A percentile compares a stretch with the other conserved stretches of the same genome.
phyloP scores from a whole-genome alignment of 345 rosid species.

The Eutrema japonicum region DNA sequence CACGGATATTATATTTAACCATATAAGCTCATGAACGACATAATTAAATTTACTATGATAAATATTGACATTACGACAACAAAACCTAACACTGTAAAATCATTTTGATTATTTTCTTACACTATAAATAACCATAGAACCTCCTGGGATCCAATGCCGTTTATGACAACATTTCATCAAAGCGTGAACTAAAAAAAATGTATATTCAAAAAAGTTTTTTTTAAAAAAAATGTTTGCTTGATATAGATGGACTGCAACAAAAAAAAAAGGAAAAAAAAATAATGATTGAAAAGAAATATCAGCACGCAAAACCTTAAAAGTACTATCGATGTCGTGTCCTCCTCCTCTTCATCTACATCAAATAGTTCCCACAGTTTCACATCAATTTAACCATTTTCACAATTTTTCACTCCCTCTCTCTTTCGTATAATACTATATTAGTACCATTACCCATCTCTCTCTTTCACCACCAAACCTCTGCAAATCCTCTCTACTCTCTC shows the following conservation, averaged over 20 bases:
- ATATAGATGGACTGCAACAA: conserved; percentile 9
- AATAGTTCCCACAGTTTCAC: conserved; percentile 47
- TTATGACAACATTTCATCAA: neutral
- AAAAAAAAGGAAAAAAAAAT: neutral
- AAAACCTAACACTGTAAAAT: neutral
- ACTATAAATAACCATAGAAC: neutral
- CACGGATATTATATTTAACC: neutral
- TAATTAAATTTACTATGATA: neutral
- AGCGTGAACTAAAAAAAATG: neutral
- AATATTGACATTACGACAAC: conserved; percentile 7
- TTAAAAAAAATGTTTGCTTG: neutral
- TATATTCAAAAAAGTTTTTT: too few relatives aligned
- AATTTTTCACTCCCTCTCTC: neutral
- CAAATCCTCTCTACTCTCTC: conserved; percentile 35
- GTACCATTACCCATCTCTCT: conserved; percentile 44
- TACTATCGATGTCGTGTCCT: conserved; percentile 47
- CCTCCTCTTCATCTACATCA: conserved; percentile 37
- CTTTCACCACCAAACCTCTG: conserved; percentile 45
- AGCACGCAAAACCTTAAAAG: conserved; percentile 53
- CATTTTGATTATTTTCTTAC: neutral
- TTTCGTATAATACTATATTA: conserved; percentile 46
- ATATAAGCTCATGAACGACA: neutral
- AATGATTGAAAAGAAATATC: conserved; percentile 45
- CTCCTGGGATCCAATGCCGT: conserved; percentile 34
- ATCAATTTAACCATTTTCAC: conserved; percentile 39